Percentiles rank a stretch among this genome's conserved stretches.
These are phyloP conservation scores for Hygrophila difformis DNA, from an alignment of 257 asterid genomes.

Conservation along the genomic window DNA sequence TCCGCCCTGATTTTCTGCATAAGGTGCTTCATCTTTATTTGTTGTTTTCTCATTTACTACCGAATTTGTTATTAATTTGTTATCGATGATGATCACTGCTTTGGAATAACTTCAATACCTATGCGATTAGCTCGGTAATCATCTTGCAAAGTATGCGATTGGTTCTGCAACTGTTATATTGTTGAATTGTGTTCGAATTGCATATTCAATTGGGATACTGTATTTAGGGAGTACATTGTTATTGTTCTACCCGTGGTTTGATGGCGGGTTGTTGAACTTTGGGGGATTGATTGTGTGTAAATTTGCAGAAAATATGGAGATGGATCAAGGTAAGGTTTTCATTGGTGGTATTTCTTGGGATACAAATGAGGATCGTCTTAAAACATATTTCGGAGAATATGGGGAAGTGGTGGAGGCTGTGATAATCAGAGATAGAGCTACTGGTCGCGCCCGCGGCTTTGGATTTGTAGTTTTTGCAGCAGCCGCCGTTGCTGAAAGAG, in stretches of 20 bases:
- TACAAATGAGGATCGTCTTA: constrained; percentile 72
- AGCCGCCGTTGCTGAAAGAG: constrained; percentile 69
- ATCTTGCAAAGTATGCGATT: too few species aligned
- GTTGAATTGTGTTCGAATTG: too few species aligned
- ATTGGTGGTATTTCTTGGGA: constrained; percentile 91
- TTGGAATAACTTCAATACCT: background rate
- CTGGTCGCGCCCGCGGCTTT: constrained; percentile 86
- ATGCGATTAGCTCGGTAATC: background rate
- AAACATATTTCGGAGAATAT: constrained; percentile 51
- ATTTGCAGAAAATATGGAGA: constrained; percentile 60
- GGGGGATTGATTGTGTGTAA: constrained; percentile 8
- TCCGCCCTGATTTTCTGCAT: constrained; percentile 23
- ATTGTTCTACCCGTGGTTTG: constrained; percentile 7
- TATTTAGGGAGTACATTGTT: too few species aligned
- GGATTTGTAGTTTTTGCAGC: constrained; percentile 72
- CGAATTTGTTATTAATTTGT: constrained; percentile 45
- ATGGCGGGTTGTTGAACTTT: constrained; percentile 9
- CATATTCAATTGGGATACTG: too few species aligned
- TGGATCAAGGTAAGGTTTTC: constrained; percentile 77
- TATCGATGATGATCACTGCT: constrained; percentile 13
- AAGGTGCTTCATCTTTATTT: constrained; percentile 10
- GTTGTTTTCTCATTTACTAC: constrained; percentile 12
- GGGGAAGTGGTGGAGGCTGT: constrained; percentile 82
- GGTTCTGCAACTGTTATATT: too few species aligned
- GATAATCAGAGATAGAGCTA: constrained; percentile 75